Evolutionary conservation across 2,329 filamentous ascomycete genomes (phyloP), one percentile per base, ranked within the genome.

Genomic region (Leptographium galeiforme): DNA sequence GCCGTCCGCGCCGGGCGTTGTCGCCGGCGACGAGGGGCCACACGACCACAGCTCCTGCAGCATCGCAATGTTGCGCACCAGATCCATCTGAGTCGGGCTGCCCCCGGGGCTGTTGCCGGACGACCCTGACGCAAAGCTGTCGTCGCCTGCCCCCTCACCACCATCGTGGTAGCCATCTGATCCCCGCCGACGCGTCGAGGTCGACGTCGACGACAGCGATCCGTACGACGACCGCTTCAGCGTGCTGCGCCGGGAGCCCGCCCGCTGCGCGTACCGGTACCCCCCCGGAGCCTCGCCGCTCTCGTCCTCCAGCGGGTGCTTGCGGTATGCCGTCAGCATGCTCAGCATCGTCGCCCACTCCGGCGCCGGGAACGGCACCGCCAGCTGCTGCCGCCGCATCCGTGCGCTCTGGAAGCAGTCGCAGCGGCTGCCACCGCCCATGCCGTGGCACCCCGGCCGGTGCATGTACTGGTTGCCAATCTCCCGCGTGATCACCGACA

Each of bases 41-140:
- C 70, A 67, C 4, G 78, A 82, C 73, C 76, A 82, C 39, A 84
- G 72, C 68, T 84, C 81, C 63, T 84, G 81, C 63, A 81, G 79
- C 80, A 84, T 84, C 63, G 78, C 78, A 47, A 83, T 78, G 63
- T 76, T 75, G 58, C 74, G 71, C 51, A 83, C 72, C 54, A 82
- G 70, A 45, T 81, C 77, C 61, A 76, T 76, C 58, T 75, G 74
- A 1, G 74, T 74, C 25, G 64, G 64, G 16, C 51, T 34, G 51
- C 43, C 53, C 30, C 14, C 61, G 53, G 51, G 61, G 59, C 60
- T 61, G 34, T 51, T 57, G 40, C 51, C 61, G 34, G 36, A 59
- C 52, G 57, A 61, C 50, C 45, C 61, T 25, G 58, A 43, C 58
- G 61, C 49, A 25, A 59, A 59, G 54, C 58, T 59, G 48, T 59